A percentile compares a stretch with the other conserved stretches of the same genome.
These are phyloP conservation scores for Coemansia erecta DNA, from an alignment of 192 early-diverging fungal genomes.

Conservation along the genomic window DNA sequence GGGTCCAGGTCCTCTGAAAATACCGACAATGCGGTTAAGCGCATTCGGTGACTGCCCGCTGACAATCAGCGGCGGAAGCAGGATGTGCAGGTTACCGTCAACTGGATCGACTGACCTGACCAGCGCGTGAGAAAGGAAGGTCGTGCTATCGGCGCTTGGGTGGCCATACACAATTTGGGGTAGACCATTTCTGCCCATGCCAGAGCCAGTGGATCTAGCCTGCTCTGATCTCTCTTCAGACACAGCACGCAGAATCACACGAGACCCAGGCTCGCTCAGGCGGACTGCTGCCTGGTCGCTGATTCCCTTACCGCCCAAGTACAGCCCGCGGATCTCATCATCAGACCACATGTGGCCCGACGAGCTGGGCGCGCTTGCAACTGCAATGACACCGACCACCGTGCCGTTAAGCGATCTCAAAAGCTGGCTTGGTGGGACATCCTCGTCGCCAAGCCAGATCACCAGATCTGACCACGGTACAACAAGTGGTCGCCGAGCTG, in stretches of 20 bases:
- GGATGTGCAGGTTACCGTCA: conserved; percentile 55
- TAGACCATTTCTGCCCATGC: not conserved
- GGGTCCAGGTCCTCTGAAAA: conserved; percentile 41
- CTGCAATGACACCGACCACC: conserved; percentile 72
- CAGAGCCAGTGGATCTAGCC: not conserved
- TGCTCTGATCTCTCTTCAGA: not conserved
- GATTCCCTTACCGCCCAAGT: conserved; percentile 14
- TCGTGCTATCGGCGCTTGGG: conserved; percentile 39
- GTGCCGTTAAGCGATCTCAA: conserved; percentile 82
- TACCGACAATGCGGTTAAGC: conserved; percentile 33
- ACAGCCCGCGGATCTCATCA: conserved; percentile 18
- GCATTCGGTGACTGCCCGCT: not conserved
- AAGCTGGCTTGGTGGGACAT: conserved; percentile 76
- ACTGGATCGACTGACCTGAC: conserved; percentile 65
- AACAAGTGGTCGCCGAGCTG: conserved; percentile 57
- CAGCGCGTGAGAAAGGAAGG: conserved; percentile 63
- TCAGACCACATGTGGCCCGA: conserved; percentile 33
- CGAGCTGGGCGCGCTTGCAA: conserved; percentile 21
- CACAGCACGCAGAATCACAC: conserved; percentile 12
- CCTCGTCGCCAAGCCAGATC: conserved; percentile 67
- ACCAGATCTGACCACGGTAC: conserved; percentile 65
- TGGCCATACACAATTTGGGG: conserved; percentile 50
- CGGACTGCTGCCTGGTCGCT: conserved; percentile 28
- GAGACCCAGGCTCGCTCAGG: conserved; percentile 38
- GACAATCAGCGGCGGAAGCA: conserved; percentile 49